Percentiles rank a stretch among this genome's conserved stretches.
Evolutionary conservation across 257 asterid species (phyloP).

Genomic region (Phtheirospermum japonicum): DNA sequence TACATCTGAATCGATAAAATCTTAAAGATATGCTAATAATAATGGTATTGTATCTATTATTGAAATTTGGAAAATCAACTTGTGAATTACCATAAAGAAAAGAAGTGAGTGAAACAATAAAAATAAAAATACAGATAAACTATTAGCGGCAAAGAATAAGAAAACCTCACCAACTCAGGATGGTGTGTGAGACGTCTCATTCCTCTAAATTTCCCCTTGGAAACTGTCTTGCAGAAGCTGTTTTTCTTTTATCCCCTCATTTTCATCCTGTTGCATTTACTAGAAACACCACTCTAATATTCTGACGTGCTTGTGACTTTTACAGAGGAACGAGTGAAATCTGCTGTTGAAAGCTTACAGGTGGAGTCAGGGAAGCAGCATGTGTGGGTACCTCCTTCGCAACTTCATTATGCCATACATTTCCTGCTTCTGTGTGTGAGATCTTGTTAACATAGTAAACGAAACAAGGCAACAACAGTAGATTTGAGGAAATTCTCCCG

Average conservation of each 20-base stretch:
- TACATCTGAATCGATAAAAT: too few relatives aligned
- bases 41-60: too few relatives aligned
- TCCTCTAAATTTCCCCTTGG: neutral
- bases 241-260: neutral
- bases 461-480: slow-evolving; percentile 7
- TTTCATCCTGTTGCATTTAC: neutral
- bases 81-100: too few relatives aligned
- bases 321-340: slow-evolving; percentile 75
- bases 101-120: too few relatives aligned
- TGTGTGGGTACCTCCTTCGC: slow-evolving; percentile 98
- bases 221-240: neutral
- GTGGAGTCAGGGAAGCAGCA: slow-evolving; percentile 89
- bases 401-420: slow-evolving; percentile 31
- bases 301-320: slow-evolving; percentile 20
- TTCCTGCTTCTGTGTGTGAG: slow-evolving; percentile 14
- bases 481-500: neutral
- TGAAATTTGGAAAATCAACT: too few relatives aligned
- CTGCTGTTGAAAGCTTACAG: slow-evolving; percentile 63
- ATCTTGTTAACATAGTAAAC: slow-evolving; percentile 12
- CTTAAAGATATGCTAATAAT: too few relatives aligned
- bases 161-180: too few relatives aligned
- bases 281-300: neutral
- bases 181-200: too few relatives aligned
- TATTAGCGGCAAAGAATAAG: too few relatives aligned
- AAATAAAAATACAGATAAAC: too few relatives aligned